Percentiles rank a stretch among this genome's conserved stretches.
phyloP scores from a whole-genome alignment of 208 protist species.

The Acanthamoeba castellanii region DNA sequence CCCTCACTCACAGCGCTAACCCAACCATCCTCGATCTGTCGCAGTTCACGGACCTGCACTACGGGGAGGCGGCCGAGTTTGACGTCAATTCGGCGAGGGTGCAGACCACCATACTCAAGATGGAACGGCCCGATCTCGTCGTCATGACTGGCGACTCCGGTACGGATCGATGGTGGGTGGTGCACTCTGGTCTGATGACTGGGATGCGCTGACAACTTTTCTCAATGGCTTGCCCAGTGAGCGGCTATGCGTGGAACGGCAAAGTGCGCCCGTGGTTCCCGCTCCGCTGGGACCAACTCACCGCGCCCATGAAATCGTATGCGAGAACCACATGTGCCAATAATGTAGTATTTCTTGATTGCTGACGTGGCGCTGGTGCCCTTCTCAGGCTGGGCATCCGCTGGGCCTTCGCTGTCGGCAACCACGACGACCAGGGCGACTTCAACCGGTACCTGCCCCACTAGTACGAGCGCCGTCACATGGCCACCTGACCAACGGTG shows the following conservation, averaged over 20 bases:
- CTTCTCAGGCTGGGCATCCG: neutral
- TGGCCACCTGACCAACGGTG: no score
- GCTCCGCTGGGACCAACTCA: neutral
- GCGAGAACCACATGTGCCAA: neutral
- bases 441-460: neutral
- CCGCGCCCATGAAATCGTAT: neutral
- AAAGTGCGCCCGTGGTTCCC: neutral
- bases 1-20: neutral
- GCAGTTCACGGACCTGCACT: neutral
- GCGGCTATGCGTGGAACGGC: neutral
- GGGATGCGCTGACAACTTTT: neutral
- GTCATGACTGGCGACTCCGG: conserved; percentile 7
- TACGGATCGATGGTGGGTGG: neutral
- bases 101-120: neutral
- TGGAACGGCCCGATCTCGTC: conserved; percentile 13
- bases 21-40: neutral
- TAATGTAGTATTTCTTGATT: no score
- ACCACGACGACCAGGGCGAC: conserved; percentile 15
- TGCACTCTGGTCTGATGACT: neutral
- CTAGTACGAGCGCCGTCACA: neutral
- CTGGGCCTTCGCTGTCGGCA: neutral
- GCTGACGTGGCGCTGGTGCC: neutral
- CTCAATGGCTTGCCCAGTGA: neutral
- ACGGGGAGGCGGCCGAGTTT: neutral
- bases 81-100: neutral